phyloP scores from a whole-genome alignment of 176 grass and related monocot species.

The Panicum miliaceum region DNA sequence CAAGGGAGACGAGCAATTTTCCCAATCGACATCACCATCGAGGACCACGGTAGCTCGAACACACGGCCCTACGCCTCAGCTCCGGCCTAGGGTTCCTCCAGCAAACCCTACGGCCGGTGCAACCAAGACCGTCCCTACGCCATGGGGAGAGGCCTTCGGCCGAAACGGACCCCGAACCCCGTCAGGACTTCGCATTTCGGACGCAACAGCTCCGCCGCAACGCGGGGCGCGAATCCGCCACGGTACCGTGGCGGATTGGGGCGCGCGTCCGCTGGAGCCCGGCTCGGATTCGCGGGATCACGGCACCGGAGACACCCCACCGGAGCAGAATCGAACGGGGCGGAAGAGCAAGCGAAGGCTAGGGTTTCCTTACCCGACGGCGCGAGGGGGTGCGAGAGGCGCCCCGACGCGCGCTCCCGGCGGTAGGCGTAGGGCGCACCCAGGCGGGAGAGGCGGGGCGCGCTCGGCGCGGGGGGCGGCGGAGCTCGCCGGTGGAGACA shows the following conservation, averaged over 20 bases:
- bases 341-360: neutral
- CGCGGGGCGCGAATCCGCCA: neutral
- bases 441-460: neutral
- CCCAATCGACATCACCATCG: neutral
- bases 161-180: neutral
- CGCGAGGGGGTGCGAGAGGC: neutral
- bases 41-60: neutral
- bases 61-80: neutral
- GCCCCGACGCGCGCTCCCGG: neutral
- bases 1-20: neutral
- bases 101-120: neutral
- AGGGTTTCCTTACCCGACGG: slow-evolving; percentile 16
- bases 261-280: neutral
- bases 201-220: neutral
- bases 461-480: neutral
- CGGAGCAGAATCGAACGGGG: neutral
- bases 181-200: neutral
- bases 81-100: neutral
- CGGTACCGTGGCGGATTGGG: neutral
- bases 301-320: neutral
- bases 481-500: neutral
- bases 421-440: neutral
- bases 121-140: neutral
- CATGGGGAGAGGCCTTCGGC: neutral
- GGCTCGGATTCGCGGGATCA: neutral